Evolutionary conservation across 805 yeast species (phyloP).

Genomic region (Saccharomycopsis microspora): DNA sequence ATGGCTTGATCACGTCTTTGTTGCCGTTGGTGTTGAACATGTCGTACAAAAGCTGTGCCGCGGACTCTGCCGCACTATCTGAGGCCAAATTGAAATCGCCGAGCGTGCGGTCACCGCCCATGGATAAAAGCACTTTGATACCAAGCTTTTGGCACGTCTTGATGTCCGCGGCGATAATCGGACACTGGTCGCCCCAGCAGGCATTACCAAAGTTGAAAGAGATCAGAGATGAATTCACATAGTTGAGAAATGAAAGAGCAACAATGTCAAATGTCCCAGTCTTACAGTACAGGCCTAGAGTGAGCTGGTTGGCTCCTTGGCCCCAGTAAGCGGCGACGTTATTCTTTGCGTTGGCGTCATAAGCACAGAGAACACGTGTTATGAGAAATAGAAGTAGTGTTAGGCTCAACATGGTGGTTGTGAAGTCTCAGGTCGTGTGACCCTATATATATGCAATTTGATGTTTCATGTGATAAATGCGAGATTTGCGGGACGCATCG

Average conservation of each 20-base stretch:
- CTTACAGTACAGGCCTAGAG: slow-evolving; percentile 39
- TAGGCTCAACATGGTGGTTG: no score
- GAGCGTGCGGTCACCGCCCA: slow-evolving; percentile 50
- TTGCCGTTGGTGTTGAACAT: slow-evolving; percentile 41
- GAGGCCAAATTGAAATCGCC: slow-evolving; percentile 76
- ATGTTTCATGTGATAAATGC: no score
- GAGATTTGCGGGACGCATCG: no score
- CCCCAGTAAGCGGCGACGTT: slow-evolving; percentile 65
- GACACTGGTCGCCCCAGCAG: slow-evolving; percentile 23
- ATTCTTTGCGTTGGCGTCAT: slow-evolving; percentile 24
- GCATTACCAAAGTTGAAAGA: slow-evolving; percentile 36
- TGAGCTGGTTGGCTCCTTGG: slow-evolving; percentile 40
- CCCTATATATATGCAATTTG: no score
- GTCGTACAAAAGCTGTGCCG: slow-evolving; percentile 51
- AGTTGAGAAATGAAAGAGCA: slow-evolving; percentile 17
- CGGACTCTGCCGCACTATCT: slow-evolving; percentile 62
- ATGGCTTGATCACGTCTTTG: slow-evolving; percentile 7
- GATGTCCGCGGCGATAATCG: slow-evolving; percentile 54
- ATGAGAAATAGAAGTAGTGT: slow-evolving; percentile 25
- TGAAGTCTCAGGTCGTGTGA: no score
- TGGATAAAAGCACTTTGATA: slow-evolving; percentile 62
- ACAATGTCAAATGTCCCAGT: slow-evolving; percentile 37
- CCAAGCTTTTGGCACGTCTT: slow-evolving; percentile 64
- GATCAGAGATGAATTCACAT: slow-evolving; percentile 29
- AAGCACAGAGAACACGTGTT: slow-evolving; percentile 24